Evolutionary conservation across 2,329 filamentous ascomycete species (phyloP), one percentile per base, ranked within the genome.

Genomic region (Fusarium falciforme): DNA sequence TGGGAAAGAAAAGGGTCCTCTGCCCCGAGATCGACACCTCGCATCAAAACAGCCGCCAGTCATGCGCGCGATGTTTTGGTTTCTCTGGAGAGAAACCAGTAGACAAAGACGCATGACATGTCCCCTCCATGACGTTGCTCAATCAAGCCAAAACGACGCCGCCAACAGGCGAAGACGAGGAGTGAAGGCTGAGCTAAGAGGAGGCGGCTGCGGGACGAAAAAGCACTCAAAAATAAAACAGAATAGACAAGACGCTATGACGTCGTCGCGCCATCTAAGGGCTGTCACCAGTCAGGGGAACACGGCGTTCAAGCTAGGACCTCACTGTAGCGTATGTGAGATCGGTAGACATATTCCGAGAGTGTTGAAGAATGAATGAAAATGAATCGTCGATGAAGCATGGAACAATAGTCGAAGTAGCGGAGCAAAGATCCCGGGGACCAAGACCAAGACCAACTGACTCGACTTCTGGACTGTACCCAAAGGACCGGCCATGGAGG

Each of bases 181-280:
- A 33, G 22, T 22, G 31, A 38, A 29, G 44, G 33, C 60, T 38
- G 33, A 40, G 25, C 60, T 57, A 57, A 52, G 22, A 55, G n/a
- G 12, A n/a, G 14, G 47, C 61, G 14, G 27, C 10, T 10, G 33
- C 25, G 61, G 61, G 49, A 31, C 35, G 17, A 20, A 54, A 31
- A 38, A 33, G 33, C 31, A 54, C 31, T 35, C 27, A 57, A 31
- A 63, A 63, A 25, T 11, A 25, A 42, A 31, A 57, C 33, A 42
- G 40, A 42, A 42, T 33, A 42, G 36, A 40, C 12, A 42, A 44
- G 35, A 64, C 25, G 61, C 61, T 9, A 61, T 66, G 63, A 66
- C 55, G 63, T 66, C 55, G 33, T 40, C 9, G 36, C 17, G 7
- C 27, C 54, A 33, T 59, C 27, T 52, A 31, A 25, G 38, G 11